Evolutionary conservation across 2,329 filamentous ascomycete genomes (phyloP), one percentile per base, ranked within the genome.

Genomic region (Cladosporium sp.): DNA sequence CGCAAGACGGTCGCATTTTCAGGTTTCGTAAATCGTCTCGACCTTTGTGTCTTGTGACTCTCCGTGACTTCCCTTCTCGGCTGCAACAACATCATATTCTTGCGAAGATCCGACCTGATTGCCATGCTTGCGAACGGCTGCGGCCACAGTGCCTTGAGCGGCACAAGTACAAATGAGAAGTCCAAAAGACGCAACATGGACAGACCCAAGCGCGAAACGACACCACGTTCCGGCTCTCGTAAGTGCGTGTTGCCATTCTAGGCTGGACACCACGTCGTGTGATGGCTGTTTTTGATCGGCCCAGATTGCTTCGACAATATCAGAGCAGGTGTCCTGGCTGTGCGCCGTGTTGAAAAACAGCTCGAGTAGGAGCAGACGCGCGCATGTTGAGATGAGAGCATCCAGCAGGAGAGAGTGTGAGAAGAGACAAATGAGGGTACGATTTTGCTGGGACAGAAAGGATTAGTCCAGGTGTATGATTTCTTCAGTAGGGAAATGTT

Each of bases 251-350:
- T 57, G 54, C 45, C 45, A 57, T 19, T 51, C 54, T 10, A 24
- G 12, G 17, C 45, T 50, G 17, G 39, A 28, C 3, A 50, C 4
- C 10, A 42, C 34, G 8, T 49, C 54, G 44, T 50, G 37, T n/a
- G 47, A 57, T 22, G 54, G 54, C 36, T 57, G 45, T 32, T 34
- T 34, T 20, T 50, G 54, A 8, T 57, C 54, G 15, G 54, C 44
- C 36, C 54, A 57, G 54, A 57, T 50, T 36, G 54, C 47, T n/a
- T 55, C 40, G 39, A 55, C 45, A 40, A 47, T 55, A 17, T 55
- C 52, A 8, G 52, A 47, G 40, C 52, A 55, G 9, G 52, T 55
- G 25, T 45, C 32, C 19, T 57, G 54, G 36, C 54, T 51, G 17
- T 57, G 45, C n/a, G 47, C 39, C 15, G 54, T 57, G 54, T 24